Evolutionary conservation across 352 stramenopile species (phyloP).

Genomic region (Thraustochytrium striatum): DNA sequence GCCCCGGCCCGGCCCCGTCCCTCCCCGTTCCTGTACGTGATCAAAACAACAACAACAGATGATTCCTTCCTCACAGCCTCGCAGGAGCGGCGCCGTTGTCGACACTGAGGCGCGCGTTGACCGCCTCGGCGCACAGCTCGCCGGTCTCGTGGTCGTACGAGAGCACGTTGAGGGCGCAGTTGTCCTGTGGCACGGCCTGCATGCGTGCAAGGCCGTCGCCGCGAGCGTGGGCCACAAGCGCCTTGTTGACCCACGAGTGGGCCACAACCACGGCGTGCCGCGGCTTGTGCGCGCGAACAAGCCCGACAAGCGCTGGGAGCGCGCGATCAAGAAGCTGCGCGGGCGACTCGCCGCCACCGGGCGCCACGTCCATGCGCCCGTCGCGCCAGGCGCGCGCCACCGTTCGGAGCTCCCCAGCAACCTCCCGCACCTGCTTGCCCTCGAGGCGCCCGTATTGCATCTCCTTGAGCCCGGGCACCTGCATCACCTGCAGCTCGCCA

Average conservation of each 20-base stretch:
- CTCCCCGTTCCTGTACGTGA: too few species aligned
- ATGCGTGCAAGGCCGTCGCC: background rate
- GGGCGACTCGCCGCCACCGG: constrained; percentile 6
- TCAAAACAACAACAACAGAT: too few species aligned
- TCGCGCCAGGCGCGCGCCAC: background rate
- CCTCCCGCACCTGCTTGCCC: constrained; percentile 8
- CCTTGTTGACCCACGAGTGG: constrained; percentile 23
- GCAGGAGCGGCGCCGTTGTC: too few species aligned
- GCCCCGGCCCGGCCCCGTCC: too few species aligned
- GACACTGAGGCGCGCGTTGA: too few species aligned
- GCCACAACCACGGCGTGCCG: constrained; percentile 3
- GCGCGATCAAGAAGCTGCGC: background rate
- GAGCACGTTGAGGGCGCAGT: constrained; percentile 11
- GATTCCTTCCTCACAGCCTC: too few species aligned
- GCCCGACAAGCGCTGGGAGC: too few species aligned
- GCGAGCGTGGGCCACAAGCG: background rate
- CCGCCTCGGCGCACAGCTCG: background rate
- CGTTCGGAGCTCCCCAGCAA: background rate
- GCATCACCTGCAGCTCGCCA: background rate
- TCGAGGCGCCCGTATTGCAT: constrained; percentile 22
- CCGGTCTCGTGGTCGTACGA: background rate
- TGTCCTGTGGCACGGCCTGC: constrained; percentile 13
- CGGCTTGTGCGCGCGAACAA: too few species aligned
- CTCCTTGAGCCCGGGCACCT: constrained; percentile 9
- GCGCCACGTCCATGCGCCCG: background rate